Evolutionary conservation across 208 protist genomes (phyloP), one percentile per base, ranked within the genome.

Genomic region (Leishmania braziliensis): DNA sequence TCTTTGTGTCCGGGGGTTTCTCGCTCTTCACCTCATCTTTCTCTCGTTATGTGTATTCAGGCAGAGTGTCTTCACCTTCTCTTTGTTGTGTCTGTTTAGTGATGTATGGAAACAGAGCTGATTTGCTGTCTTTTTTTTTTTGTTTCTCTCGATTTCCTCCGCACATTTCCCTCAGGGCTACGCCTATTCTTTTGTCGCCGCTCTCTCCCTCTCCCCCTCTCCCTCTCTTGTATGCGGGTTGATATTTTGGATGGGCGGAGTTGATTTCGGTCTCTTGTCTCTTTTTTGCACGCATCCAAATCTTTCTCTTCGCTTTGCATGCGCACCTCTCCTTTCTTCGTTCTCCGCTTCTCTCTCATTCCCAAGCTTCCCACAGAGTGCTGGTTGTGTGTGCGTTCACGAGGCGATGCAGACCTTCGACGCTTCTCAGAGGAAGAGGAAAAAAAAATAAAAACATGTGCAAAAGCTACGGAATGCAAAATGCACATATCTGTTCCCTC

Each of bases 21-120:
- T 43, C n/a, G 65, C 33, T 70, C 65, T 46, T 70, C 33, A 46
- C 65, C 18, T 43, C 70, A 5, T 14, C 26, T 58, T 36, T 10
- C 48, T 75, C 4, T 54, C n/a, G 3, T 43, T 18, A 43, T 70
- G 33, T 70, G 65, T 70, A 18, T 18, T 70, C 33, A 29, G 3
- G 58, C 26, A 29, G 58, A 29, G 26, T 63, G 16, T 18, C 26
- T 62, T 9, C n/a, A 29, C 10, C 58, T 63, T 53, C n/a, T 23
- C 53, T 78, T 77, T 75, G 23, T 26, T 79, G 46, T 46, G 76
- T 72, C n/a, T 79, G 74, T 65, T 26, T 10, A 75, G 23, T 58
- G 26, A 56, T 75, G 48, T 29, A 75, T 58, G 39, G 12, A 6
- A 3, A 6, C 23, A 5, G 8, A 18, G 23, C 48, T 36, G 4